A percentile compares a stretch with the other conserved stretches of the same genome.
These are phyloP conservation scores for Rhodosporidiobolus sp. DNA, from an alignment of 768 basidiomycete genomes.

Conservation along the genomic window DNA sequence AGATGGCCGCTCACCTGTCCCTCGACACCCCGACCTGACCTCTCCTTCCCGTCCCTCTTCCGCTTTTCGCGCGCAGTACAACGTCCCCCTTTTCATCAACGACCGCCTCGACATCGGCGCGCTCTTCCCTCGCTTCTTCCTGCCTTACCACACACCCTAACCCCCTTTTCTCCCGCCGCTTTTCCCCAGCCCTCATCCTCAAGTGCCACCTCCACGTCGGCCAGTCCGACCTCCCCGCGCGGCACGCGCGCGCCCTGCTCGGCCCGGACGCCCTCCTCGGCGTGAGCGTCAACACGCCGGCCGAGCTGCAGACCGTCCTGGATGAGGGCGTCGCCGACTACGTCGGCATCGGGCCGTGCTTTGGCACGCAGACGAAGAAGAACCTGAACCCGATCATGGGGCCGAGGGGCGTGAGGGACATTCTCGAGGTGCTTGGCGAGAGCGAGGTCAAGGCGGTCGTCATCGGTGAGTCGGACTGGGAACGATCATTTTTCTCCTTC, in stretches of 20 bases:
- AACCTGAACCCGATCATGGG: constrained; percentile 65
- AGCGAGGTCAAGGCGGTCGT: constrained; percentile 69
- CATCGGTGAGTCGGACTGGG: constrained; percentile 77
- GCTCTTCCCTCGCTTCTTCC: constrained; percentile 37
- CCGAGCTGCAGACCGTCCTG: constrained; percentile 64
- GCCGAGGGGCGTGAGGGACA: constrained; percentile 64
- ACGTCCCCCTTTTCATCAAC: constrained; percentile 80
- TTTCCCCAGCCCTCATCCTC: constrained; percentile 44
- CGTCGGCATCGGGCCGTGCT: constrained; percentile 81
- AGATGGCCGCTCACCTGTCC: no score
- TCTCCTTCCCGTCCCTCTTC: neutral
- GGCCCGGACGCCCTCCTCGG: constrained; percentile 72
- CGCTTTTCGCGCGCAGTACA: constrained; percentile 52
- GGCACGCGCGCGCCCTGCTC: constrained; percentile 70
- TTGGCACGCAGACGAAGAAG: constrained; percentile 74
- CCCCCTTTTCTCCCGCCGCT: neutral
- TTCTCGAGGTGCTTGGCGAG: constrained; percentile 65
- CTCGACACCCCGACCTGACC: no score
- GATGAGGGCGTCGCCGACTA: constrained; percentile 70
- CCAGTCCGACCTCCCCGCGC: constrained; percentile 71
- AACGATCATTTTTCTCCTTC: neutral
- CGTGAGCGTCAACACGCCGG: constrained; percentile 67
- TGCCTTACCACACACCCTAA: no score
- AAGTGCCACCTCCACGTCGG: constrained; percentile 74
- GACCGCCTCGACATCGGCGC: constrained; percentile 71